These are phyloP conservation scores for Cyclotella choctawhatcheeana DNA, from an alignment of 108 stramenopile genomes.

Conservation along the genomic window DNA sequence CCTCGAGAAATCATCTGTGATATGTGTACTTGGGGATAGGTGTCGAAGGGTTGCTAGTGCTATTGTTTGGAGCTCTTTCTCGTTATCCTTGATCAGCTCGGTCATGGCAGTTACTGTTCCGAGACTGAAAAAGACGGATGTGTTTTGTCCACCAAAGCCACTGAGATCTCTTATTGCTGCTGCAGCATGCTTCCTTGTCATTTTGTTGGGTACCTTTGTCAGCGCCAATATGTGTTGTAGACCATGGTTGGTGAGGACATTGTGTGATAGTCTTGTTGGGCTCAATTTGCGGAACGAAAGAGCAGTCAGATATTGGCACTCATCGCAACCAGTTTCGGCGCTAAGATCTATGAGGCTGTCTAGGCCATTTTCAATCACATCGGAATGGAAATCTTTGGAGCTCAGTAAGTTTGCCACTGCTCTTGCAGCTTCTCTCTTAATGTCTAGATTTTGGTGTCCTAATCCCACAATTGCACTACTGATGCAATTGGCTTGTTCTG, in stretches of 20 bases:
- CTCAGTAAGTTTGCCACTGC: conserved; percentile 76
- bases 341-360: conserved; percentile 64
- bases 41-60: conserved; percentile 77
- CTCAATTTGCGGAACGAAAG: conserved; percentile 76
- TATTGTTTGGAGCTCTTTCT: conserved; percentile 66
- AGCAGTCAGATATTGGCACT: conserved; percentile 80
- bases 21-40: conserved; percentile 57
- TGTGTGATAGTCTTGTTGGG: conserved; percentile 60
- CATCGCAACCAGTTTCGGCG: conserved; percentile 52
- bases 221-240: conserved; percentile 64
- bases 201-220: conserved; percentile 55
- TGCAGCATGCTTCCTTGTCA: conserved; percentile 73
- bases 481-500: not conserved
- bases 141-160: conserved; percentile 71
- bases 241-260: conserved; percentile 53
- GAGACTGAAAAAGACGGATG: conserved; percentile 57
- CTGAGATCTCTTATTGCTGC: conserved; percentile 74
- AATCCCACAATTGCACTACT: conserved; percentile 55
- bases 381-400: conserved; percentile 59
- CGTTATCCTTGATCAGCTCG: conserved; percentile 50
- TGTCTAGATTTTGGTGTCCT: conserved; percentile 56
- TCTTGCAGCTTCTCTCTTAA: conserved; percentile 83
- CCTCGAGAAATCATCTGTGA: conserved; percentile 61
- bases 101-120: conserved; percentile 67
- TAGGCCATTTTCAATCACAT: conserved; percentile 65